These are phyloP conservation scores for Camellia oleifera DNA, from an alignment of 179 eudicot genomes.

Conservation along the genomic window DNA sequence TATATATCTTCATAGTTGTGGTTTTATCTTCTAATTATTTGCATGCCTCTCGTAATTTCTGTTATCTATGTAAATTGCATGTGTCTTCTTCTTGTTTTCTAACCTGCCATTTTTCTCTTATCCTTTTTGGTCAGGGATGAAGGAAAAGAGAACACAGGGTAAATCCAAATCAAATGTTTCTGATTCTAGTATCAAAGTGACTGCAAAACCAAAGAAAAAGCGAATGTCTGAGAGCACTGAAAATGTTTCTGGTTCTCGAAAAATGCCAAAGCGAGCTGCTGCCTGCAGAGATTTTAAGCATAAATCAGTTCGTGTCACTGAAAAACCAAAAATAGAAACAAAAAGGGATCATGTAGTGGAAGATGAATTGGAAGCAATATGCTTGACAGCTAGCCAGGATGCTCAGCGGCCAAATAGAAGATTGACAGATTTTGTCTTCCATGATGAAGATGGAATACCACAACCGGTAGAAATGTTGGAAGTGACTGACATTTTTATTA, in stretches of 20 bases:
- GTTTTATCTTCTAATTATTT: background rate
- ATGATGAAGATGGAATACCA: conserved; percentile 65
- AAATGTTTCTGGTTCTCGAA: conserved; percentile 37
- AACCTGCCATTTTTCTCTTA: background rate
- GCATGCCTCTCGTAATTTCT: background rate
- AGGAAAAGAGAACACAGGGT: conserved; percentile 10
- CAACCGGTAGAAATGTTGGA: conserved; percentile 89
- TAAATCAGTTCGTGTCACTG: conserved; percentile 37
- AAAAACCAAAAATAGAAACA: conserved; percentile 39
- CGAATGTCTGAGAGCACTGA: conserved; percentile 19
- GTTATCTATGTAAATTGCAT: background rate
- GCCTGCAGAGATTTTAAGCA: conserved; percentile 57
- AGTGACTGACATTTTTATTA: conserved; percentile 64
- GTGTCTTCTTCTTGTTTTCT: background rate
- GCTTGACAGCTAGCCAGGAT: conserved; percentile 60
- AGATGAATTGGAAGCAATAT: conserved; percentile 55
- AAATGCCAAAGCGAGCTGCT: conserved; percentile 70
- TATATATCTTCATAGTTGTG: background rate
- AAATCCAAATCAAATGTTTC: conserved; percentile 5
- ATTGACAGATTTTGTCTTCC: conserved; percentile 64
- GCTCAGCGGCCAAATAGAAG: conserved; percentile 49
- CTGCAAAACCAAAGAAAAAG: conserved; percentile 17
- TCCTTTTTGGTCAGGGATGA: conserved; percentile 16
- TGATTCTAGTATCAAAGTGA: conserved; percentile 12
- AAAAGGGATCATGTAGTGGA: conserved; percentile 53